Conservation (phyloP, 352 stramenopile genomes). For the Globisporangium canariense region DNA sequence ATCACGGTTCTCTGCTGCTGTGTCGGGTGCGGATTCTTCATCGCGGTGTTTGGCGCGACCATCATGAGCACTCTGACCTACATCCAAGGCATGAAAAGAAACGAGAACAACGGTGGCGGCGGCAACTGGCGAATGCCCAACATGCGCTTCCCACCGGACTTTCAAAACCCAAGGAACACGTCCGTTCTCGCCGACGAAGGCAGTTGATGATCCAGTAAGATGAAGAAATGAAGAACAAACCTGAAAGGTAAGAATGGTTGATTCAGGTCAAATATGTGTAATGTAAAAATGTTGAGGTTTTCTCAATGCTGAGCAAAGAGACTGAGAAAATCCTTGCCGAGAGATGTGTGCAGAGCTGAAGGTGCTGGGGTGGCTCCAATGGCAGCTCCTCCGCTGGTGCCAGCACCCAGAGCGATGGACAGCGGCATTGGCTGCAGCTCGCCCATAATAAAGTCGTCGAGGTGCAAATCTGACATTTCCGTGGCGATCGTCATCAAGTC, state of each 20-base stretch:
- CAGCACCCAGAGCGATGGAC: slow-evolving; percentile 3
- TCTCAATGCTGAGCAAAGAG: slow-evolving; percentile 73
- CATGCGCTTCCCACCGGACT: slow-evolving; percentile 15
- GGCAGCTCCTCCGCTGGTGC: slow-evolving; percentile 8
- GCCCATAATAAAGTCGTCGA: slow-evolving; percentile 65
- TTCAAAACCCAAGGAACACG: slow-evolving; percentile 7
- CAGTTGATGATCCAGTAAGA: not conserved
- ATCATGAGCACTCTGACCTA: slow-evolving; percentile 81
- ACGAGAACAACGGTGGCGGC: not conserved
- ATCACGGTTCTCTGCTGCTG: slow-evolving; percentile 54
- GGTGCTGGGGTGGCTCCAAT: slow-evolving; percentile 7
- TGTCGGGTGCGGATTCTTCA: slow-evolving; percentile 51
- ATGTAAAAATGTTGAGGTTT: not conserved
- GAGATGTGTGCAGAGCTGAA: slow-evolving; percentile 56
- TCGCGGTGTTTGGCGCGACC: slow-evolving; percentile 65
- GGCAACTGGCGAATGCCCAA: slow-evolving; percentile 10
- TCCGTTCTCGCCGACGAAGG: not conserved
- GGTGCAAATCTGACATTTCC: slow-evolving; percentile 56
- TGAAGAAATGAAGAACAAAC: not conserved
- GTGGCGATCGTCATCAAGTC: slow-evolving; percentile 54
- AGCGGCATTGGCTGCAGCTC: slow-evolving; percentile 20
- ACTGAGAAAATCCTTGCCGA: slow-evolving; percentile 76
- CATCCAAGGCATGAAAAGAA: slow-evolving; percentile 24
- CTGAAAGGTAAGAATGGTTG: not conserved
- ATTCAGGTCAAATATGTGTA: not conserved